phyloP scores from a whole-genome alignment of 345 rosid genomes.

The Pistacia atlantica region DNA sequence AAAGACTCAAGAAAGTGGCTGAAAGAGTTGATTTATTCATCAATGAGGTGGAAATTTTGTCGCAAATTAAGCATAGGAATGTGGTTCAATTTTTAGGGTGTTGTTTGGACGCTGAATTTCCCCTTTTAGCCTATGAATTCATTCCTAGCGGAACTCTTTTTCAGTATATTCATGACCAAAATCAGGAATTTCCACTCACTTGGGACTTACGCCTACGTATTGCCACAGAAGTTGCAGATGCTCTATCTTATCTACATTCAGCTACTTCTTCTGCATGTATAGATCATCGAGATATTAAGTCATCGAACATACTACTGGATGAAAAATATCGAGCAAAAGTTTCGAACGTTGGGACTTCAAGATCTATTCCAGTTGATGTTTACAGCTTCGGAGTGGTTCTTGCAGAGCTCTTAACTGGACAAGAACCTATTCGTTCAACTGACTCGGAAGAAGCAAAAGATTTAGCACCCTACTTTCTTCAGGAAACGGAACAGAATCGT shows the following conservation, averaged over 20 bases:
- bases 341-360: not conserved
- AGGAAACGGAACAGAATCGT: too few relatives aligned
- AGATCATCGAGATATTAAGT: too few relatives aligned
- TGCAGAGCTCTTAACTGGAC: too few relatives aligned
- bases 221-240: not conserved
- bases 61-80: not conserved
- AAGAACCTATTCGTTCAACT: too few relatives aligned
- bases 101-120: too few relatives aligned
- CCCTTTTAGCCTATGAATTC: not conserved
- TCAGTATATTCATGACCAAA: not conserved
- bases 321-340: slow-evolving; percentile 1
- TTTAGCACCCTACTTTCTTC: too few relatives aligned
- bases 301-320: not conserved
- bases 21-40: not conserved
- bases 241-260: too few relatives aligned
- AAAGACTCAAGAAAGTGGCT: not conserved
- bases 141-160: slow-evolving; percentile 3
- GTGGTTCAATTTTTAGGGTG: not conserved
- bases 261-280: too few relatives aligned
- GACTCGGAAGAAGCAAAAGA: too few relatives aligned
- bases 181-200: not conserved
- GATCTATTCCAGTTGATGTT: not conserved
- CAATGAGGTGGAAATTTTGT: not conserved
- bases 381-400: too few relatives aligned
- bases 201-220: not conserved